phyloP scores from a whole-genome alignment of 495 filamentous ascomycete genomes.

The Pyrenula massariospora region DNA sequence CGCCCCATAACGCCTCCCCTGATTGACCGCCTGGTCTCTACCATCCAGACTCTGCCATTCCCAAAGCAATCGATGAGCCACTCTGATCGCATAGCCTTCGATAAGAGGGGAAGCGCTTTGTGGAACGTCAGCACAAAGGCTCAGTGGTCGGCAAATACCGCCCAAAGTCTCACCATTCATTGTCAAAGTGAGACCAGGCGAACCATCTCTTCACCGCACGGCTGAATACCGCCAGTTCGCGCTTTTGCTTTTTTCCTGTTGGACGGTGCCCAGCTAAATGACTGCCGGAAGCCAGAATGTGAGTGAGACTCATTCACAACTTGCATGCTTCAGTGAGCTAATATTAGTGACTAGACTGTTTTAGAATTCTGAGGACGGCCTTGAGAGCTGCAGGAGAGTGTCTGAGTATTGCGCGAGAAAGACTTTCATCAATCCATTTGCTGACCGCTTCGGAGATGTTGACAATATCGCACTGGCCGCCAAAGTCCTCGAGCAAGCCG shows the following conservation, averaged over 20 bases:
- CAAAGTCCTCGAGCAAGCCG: conserved; percentile 50
- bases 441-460: conserved; percentile 28
- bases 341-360: conserved; percentile 22
- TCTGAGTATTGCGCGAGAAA: conserved; percentile 48
- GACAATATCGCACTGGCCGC: conserved; percentile 42
- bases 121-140: conserved; percentile 60
- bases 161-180: background rate
- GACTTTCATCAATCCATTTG: conserved; percentile 5
- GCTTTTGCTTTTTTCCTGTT: conserved; percentile 62
- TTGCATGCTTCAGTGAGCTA: background rate
- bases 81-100: conserved; percentile 25
- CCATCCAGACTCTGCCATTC: background rate
- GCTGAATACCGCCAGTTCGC: conserved; percentile 25
- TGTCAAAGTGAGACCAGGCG: background rate
- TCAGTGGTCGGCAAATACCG: conserved; percentile 10
- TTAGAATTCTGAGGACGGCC: conserved; percentile 52
- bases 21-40: background rate
- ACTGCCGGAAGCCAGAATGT: conserved; percentile 16
- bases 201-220: background rate
- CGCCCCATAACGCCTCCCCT: background rate
- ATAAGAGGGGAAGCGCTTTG: conserved; percentile 38
- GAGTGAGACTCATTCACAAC: background rate
- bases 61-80: background rate
- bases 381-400: conserved; percentile 42
- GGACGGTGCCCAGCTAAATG: conserved; percentile 40